Evolutionary conservation across 768 basidiomycete species (phyloP), one percentile per base, ranked within the genome.

Genomic region (Tremella fuciformis): DNA sequence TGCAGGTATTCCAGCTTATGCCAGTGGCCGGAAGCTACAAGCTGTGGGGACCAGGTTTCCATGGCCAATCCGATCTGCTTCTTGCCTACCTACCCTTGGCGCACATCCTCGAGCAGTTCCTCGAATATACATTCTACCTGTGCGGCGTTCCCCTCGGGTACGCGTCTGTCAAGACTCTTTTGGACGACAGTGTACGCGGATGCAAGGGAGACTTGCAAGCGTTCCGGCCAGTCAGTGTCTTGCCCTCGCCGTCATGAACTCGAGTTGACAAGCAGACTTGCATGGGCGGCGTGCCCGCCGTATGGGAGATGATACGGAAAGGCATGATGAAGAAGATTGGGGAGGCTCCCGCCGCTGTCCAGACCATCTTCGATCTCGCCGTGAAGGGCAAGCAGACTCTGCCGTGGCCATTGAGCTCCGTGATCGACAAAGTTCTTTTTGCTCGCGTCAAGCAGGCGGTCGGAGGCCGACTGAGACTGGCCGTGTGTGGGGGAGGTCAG

Each of bases 291-390:
- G 76, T 77, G 6, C 76, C 73, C 1, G 68, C 70, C 6, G 61
- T 74, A 2, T 72, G 57, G 50, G 66, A 72, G 24, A 54, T 68
- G 59, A 69, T 74, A 29, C 65, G 73, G 19, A 75, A 75, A 63
- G 74, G 74, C 3, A 73, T 75, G 58, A 60, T 76, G 57, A 72
- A 70, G 59, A 77, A 77, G 61, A 64, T 77, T 39, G 49, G 65
- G 53, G 69, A 75, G 29, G 68, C 70, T 8, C 60, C 66, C 13
- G 58, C 71, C 9, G 50, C 73, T 11, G 67, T 66, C 2, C 57
- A 68, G 13, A 38, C 55, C 3, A 60, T 74, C 25, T 77, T 77
- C 60, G 61, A 63, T 42, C 37, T 71, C 25, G 76, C 76, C 2
- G 70, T 66, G 49, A 37, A 55, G 11, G 58, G 72, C 19, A 77